Base-by-base conservation (phyloP, 192 early-diverging fungal species). In the Podochytrium sp. region DNA sequence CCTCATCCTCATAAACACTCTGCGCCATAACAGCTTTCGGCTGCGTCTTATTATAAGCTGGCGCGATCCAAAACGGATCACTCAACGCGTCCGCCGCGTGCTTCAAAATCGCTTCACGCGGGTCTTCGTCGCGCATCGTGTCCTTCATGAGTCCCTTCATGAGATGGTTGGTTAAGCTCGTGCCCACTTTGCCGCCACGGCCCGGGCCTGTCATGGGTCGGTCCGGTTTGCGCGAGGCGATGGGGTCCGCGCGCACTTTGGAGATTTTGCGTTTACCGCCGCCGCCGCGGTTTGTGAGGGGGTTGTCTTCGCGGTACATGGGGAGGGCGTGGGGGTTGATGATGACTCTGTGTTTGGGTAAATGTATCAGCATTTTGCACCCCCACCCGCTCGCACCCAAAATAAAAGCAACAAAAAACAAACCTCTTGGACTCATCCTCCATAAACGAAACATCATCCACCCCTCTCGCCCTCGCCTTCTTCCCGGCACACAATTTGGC, bases 261-360 rank as follows among this genome's bases (percentile, higher is more conserved):
- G 93, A 90, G 55, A 81, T 73, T 49, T 92, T 87, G 25, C 94
- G 87, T 80, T 96, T 96, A 18, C 84, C 6, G 72, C 79, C 4
- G 27, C 84, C 6, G 72, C 79, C 4, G 27, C 39, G 63, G 75
- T 81, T 40, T 14, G 34, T 34, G 6, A 64, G 58, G 0, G 85
- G 78, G 34, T 81, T 76, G 33, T 94, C 91, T 53, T 95, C 92
- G 33, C 89, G 86, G 82, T 93, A 97, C 89, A 95, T 85, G 27
- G 93, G 90, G 25, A 97, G 83, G 0, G 96, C 91, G 71, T 97
- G 91, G 2, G 96, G 96, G 1, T 90, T 95, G 76, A 95, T 89
- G 67, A 96, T 96, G 1, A 88, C 85, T 30, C 93, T 86, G 65
- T 1, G 30, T 64, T 2, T 14, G 53, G 14, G 7, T 32, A 52